Evolutionary conservation across 768 basidiomycete species (phyloP), one percentile per base, ranked within the genome.

Genomic region (Boletus insuetus): DNA sequence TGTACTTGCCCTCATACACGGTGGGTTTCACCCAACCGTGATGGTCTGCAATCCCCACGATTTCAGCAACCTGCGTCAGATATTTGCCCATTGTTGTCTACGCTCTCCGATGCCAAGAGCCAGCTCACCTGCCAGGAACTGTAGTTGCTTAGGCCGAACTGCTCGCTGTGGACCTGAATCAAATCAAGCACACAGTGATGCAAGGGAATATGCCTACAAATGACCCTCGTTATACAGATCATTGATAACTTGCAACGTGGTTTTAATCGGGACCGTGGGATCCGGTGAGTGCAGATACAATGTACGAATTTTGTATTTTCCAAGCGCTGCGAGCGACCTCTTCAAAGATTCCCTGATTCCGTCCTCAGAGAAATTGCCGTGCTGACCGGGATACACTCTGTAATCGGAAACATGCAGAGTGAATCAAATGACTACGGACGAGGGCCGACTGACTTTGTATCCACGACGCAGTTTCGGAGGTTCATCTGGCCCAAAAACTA

Each of bases 211-310:
- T 5, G 65, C 77, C 55, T 70, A 79, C 64, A 84, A 82, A 60
- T 78, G 73, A 4, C 83, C 81, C 61, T 80, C 77, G 51, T 77
- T 72, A 72, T 82, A 70, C 22, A 81, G 61, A 11, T 78, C 70
- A 62, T 84, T 68, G 51, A 79, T 71, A 2, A 72, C 76, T 54
- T 69, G 73, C 24, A 82, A 56, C 0, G 80, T 82, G 12, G 72
- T 76, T 43, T 76, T 74, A 59, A 77, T 80, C 1, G 77, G 75
- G 10, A 73, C 76, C 9, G 68, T 72, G 41, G 75, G 73, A 61
- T 80, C 77, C 0, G 75, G 74, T 6, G 67, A 70, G 55, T 82
- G 82, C 0, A 84, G 70, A 65, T 82, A 83, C 6, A 56, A 19
- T 3, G 34, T 56, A 34, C 57, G 61, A 20, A 63, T 49, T 14